These are phyloP conservation scores for Alternaria dauci DNA, from an alignment of 2,329 filamentous ascomycete species.

Conservation along the genomic window DNA sequence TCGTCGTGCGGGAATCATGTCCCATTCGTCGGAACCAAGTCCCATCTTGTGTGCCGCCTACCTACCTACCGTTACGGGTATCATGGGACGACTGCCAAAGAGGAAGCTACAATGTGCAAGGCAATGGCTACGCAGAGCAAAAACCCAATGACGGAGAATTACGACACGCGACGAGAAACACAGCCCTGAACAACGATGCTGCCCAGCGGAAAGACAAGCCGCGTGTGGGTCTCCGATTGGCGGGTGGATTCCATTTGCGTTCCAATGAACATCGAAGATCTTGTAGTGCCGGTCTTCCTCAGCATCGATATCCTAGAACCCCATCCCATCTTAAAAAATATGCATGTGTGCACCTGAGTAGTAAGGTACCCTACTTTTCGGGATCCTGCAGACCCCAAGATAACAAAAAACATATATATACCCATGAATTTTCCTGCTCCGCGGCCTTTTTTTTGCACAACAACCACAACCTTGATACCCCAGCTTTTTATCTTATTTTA, in stretches of 20 bases:
- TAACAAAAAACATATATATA: neutral
- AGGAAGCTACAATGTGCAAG: neutral
- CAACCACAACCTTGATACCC: neutral
- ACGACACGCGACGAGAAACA: neutral
- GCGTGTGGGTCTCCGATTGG: neutral
- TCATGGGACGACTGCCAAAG: neutral
- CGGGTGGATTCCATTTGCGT: slow-evolving; percentile 1
- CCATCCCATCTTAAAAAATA: neutral
- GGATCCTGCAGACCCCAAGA: too few relatives aligned
- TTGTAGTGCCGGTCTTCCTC: neutral
- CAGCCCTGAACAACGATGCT: too few relatives aligned
- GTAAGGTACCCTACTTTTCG: too few relatives aligned
- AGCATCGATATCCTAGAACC: neutral
- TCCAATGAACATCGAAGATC: slow-evolving; percentile 13
- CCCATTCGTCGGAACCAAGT: neutral
- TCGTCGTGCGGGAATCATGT: neutral
- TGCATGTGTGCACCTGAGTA: too few relatives aligned
- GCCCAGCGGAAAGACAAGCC: neutral
- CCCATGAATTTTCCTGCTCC: neutral
- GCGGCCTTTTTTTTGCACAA: too few relatives aligned
- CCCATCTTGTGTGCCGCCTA: neutral
- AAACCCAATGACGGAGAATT: neutral
- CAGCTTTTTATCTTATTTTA: too few relatives aligned
- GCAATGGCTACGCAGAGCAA: neutral
- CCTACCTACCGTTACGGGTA: neutral